These are phyloP conservation scores for sorghum (Sorghum bicolor) DNA, from an alignment of 176 grass and related monocot species.

Conservation along the genomic window Sorghum_bicolor_NCBIv3 NC_012878.2:55098001-55098500, in stretches of 20 bases:
- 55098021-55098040: slow-evolving; percentile 98
- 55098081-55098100: slow-evolving; percentile 84
- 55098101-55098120: slow-evolving; percentile 95
- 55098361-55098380: slow-evolving; percentile 88
- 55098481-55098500: slow-evolving; percentile 94
- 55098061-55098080: slow-evolving; percentile 88
- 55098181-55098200: slow-evolving; percentile 82
- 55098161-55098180: slow-evolving; percentile 92
- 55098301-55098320: background rate
- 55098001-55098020: slow-evolving; percentile 83
- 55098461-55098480: slow-evolving; percentile 89
- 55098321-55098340: background rate
- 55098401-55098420: slow-evolving; percentile 86
- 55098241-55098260: background rate
- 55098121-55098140: slow-evolving; percentile 88
- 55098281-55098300: background rate
- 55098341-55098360: slow-evolving; percentile 94
- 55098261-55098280: slow-evolving; percentile 2
- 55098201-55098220: slow-evolving; percentile 92
- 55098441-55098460: slow-evolving; percentile 92
- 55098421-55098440: slow-evolving; percentile 96
- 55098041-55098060: slow-evolving; percentile 96
- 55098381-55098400: slow-evolving; percentile 99
- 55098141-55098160: slow-evolving; percentile 97
- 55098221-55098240: slow-evolving; percentile 63